Conservation (phyloP, 192 early-diverging fungal species). For the Linnemannia elongata region DNA sequence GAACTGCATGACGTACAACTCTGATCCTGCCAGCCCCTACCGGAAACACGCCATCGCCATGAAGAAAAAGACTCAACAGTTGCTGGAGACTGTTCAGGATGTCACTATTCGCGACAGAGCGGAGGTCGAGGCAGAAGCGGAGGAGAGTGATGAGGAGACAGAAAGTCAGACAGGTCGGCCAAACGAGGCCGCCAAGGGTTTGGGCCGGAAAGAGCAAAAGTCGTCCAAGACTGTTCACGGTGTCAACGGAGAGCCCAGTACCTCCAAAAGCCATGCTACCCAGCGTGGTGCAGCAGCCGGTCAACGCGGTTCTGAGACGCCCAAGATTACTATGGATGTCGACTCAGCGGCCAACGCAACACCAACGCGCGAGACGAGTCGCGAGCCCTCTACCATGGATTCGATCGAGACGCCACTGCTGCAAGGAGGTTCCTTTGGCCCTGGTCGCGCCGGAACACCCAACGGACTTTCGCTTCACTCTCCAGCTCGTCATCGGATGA, state of each 20-base stretch:
- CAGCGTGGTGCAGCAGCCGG: conserved; percentile 13
- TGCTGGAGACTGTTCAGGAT: conserved; percentile 88
- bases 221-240: conserved; percentile 26
- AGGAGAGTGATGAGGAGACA: conserved; percentile 67
- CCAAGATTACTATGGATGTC: conserved; percentile 46
- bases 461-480: conserved; percentile 25
- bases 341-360: conserved; percentile 32
- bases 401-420: conserved; percentile 23
- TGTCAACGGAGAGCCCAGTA: conserved; percentile 16
- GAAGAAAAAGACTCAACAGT: conserved; percentile 78
- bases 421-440: conserved; percentile 15
- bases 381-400: conserved; percentile 48
- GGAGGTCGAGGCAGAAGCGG: conserved; percentile 68
- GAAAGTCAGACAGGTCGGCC: conserved; percentile 54
- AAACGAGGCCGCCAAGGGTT: conserved; percentile 58
- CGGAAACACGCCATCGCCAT: conserved; percentile 87
- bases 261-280: conserved; percentile 10
- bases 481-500: conserved; percentile 35
- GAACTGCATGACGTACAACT: conserved; percentile 95
- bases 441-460: conserved; percentile 30
- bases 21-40: conserved; percentile 84
- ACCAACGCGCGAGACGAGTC: conserved; percentile 27
- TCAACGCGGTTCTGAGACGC: conserved; percentile 38
- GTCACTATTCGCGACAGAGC: conserved; percentile 77
- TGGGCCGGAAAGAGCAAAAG: conserved; percentile 32